Base-by-base conservation (phyloP, 2,329 filamentous ascomycete species). In the Furcasterigmium sp. region DNA sequence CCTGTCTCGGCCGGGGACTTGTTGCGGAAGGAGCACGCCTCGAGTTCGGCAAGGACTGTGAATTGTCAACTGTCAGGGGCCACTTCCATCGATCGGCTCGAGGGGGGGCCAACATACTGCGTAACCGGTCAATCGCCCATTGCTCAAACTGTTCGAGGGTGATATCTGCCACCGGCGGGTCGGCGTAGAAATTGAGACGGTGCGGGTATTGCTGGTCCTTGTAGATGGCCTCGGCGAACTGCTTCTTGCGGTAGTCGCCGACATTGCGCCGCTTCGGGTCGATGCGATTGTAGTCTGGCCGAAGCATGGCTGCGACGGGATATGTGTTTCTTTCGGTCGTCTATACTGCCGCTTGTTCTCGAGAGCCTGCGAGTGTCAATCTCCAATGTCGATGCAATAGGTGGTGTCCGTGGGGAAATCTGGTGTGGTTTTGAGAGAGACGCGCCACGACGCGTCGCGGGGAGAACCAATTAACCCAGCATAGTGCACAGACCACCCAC, bases 91-190 rank as follows among this genome's bases (percentile, higher is more conserved):
- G n/a, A n/a, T n/a, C n/a, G n/a, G n/a, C n/a, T n/a, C n/a, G n/a
- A 26, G 5, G 21, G 14, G 32, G 8, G 28, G 6, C 18, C 2
- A 14, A 42, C 69, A 43, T 70, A 89, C 89, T 79, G 68, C 89
- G 84, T 52, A 98, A 65, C 45, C 93, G 77, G 57, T 95, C 87
- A 57, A 98, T 97, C 10, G 91, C 93, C 93, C 93, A 98, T 76
- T 95, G 90, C 62, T 98, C 93, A 57, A 98, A 98, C 61, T 98
- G 84, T 60, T 98, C 93, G 34, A 98, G 81, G 0, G 89, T 95
- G 54, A 98, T 93, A 59, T 98, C 93, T 38, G 87, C 86, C 0
- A 90, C 96, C 0, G 93, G 93, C 37, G 93, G 87, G 20, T 84
- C 76, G 35, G 81, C 71, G 69, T 98, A 98, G 66, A 96, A 91